Base-by-base conservation (phyloP, 208 protist species). In the Naegleria fowleri region DNA sequence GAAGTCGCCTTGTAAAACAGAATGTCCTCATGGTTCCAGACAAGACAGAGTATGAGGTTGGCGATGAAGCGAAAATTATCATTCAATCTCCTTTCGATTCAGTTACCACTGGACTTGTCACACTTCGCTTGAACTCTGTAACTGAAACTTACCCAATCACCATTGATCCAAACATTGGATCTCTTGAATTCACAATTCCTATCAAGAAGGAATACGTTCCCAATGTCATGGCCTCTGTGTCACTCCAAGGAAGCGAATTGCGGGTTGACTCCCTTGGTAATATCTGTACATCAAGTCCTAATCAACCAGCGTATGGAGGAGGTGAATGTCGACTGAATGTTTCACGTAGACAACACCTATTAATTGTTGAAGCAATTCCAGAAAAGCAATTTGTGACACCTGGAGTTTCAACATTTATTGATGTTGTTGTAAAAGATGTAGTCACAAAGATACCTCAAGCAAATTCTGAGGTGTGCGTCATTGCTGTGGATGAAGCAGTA, bases 401-500 rank as follows among this genome's bases (percentile, higher is more conserved):
- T 19, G 85, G 85, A 7, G 11, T 9, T 15, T 9, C 3, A 40
- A 59, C 25, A 38, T 19, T 52, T 36, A 33, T 88, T 40, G 85
- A 88, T 43, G 43, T 88, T 5, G 6, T 38, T 33, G 85, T 88
- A 3, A 59, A 0, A 6, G 85, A 88, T 39, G 41, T 22, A 25
- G 9, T 40, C 2, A 29, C 13, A 16, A 29, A 16, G 33, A 87
- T 38, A 5, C 9, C n/a, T 40, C 13, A n/a, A n/a, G n/a, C 6
- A 36, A 59, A 59, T 40, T 22, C 5, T 51, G 85, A 88, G 29
- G 48, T 88, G 6, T 36, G 16, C 59, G 4, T 88, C 5, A 29
- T 88, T 40, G 85, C 39, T 39, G 85, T 88, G 11, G 85, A 88
- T 29, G 85, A 88, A 58, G 48, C 43, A 29, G 43, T 88, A 25